A percentile compares a stretch with the other conserved stretches of the same genome.
These are phyloP conservation scores for Prasinococcaceae sp. DNA, from an alignment of 139 green algal species.

Conservation along the genomic window DNA sequence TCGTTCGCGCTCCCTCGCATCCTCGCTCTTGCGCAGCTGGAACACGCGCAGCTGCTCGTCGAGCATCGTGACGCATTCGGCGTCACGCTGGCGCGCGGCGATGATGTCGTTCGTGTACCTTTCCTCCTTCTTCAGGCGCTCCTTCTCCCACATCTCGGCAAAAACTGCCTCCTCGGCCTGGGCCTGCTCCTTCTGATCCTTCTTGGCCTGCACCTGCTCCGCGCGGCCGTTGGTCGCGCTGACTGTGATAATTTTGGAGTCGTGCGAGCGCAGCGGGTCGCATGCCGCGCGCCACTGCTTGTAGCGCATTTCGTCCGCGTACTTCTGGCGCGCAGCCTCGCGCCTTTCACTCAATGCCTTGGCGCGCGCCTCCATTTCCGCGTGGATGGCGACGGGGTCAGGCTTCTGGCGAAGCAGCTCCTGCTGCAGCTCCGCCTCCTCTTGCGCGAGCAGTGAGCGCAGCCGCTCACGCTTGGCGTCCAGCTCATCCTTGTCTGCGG, in stretches of 20 bases:
- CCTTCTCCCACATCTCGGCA: neutral
- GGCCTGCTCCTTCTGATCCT: neutral
- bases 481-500: no score
- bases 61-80: neutral
- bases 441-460: no score
- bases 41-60: neutral
- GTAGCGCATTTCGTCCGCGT: neutral
- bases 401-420: neutral
- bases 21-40: neutral
- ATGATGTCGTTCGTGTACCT: neutral
- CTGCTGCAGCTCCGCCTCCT: neutral
- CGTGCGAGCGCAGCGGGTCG: neutral
- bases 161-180: neutral
- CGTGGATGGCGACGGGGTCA: neutral
- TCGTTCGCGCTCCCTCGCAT: neutral
- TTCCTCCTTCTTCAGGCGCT: constrained; percentile 4
- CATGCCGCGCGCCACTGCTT: neutral
- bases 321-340: neutral
- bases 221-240: neutral
- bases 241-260: neutral
- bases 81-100: neutral
- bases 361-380: neutral
- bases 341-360: neutral
- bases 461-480: no score
- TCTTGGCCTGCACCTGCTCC: neutral